These are phyloP conservation scores for Candida glaebosa DNA, from an alignment of 805 yeast species.

Conservation along the genomic window DNA sequence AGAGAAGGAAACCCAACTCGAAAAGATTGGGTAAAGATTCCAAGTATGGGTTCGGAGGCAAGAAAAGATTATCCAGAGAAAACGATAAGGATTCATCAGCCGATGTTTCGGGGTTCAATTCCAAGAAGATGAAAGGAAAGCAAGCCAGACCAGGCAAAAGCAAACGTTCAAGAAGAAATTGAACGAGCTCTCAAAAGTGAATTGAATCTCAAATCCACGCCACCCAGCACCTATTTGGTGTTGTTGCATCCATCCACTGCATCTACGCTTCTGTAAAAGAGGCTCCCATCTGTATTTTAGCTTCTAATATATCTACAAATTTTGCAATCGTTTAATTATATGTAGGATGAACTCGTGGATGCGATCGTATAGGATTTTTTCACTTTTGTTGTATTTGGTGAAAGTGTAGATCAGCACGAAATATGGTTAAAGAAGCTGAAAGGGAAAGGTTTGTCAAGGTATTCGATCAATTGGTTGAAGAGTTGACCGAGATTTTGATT, in stretches of 20 bases:
- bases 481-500: conserved; percentile 57
- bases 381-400: no score
- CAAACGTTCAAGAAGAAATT: conserved; percentile 31
- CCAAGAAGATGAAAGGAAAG: conserved; percentile 47
- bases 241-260: no score
- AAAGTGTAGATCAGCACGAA: no score
- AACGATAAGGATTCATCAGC: conserved; percentile 71
- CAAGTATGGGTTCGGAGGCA: conserved; percentile 76
- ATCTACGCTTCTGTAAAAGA: neutral
- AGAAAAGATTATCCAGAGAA: conserved; percentile 67
- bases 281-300: neutral
- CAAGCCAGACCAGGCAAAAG: conserved; percentile 40
- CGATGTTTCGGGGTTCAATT: conserved; percentile 59
- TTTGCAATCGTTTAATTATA: neutral
- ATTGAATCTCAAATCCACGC: no score
- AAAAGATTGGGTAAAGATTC: conserved; percentile 70
- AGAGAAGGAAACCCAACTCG: conserved; percentile 55
- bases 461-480: conserved; percentile 77
- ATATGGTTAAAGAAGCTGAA: conserved; percentile 28
- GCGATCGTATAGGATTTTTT: conserved; percentile 5
- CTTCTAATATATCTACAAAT: neutral
- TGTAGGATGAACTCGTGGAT: neutral
- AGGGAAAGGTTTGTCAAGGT: conserved; percentile 59
- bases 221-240: no score
- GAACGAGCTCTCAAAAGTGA: neutral